These are phyloP conservation scores for Apiospora arundinis DNA, from an alignment of 2,329 filamentous ascomycete genomes.

Conservation along the genomic window DNA sequence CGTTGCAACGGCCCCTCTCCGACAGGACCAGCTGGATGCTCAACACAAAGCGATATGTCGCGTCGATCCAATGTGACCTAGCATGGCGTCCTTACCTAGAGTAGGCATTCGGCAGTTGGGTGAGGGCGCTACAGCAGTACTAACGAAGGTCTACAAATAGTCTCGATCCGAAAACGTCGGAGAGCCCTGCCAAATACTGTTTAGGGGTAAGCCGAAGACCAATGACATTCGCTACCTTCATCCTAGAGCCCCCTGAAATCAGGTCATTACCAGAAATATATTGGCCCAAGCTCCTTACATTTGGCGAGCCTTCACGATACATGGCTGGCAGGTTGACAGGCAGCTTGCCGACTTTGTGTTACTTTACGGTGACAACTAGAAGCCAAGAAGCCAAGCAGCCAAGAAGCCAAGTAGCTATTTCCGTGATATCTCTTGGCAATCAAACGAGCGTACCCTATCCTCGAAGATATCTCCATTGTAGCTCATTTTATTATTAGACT, in stretches of 20 bases:
- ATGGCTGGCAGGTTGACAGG: neutral
- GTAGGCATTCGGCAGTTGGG: constrained; percentile 5
- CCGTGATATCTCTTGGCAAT: constrained; percentile 10
- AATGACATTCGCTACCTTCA: neutral
- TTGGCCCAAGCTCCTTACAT: neutral
- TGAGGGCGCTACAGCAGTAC: neutral
- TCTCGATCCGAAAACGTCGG: constrained; percentile 20
- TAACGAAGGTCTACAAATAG: neutral
- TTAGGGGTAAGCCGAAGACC: constrained; percentile 9
- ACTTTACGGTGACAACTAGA: neutral
- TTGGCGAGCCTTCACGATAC: neutral
- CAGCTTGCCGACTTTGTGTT: too few relatives aligned
- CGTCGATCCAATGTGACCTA: constrained; percentile 12
- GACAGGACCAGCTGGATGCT: neutral
- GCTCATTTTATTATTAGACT: neutral
- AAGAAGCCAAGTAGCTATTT: neutral
- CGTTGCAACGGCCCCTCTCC: constrained; percentile 8
- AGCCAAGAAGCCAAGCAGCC: neutral
- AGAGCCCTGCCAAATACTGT: constrained; percentile 21
- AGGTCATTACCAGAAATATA: neutral
- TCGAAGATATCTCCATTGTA: neutral
- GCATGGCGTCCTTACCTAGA: constrained; percentile 6
- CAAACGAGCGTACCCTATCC: neutral
- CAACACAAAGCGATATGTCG: neutral
- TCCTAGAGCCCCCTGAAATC: constrained; percentile 3